Conservation (phyloP, 306 rosid species). For the Trifolium fragiferum region DNA sequence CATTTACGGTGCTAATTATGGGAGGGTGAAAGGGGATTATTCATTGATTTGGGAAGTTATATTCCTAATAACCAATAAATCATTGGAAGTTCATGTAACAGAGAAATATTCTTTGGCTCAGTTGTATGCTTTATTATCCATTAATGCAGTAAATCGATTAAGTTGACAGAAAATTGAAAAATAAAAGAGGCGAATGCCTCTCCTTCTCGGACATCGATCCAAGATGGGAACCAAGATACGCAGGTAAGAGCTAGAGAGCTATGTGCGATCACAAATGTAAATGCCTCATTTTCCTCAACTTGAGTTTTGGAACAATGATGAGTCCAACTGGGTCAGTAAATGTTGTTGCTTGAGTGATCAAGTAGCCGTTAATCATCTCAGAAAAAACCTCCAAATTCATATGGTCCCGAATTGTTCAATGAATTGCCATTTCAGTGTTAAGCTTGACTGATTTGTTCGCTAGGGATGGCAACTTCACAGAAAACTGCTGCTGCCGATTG, state of each 20-base stretch:
- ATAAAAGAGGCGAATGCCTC: neutral
- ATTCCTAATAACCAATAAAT: slow-evolving; percentile 16
- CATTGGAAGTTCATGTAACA: slow-evolving; percentile 30
- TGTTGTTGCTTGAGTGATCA: too few relatives aligned
- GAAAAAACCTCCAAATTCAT: too few relatives aligned
- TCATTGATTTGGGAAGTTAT: slow-evolving; percentile 34
- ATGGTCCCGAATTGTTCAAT: too few relatives aligned
- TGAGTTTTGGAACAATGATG: too few relatives aligned
- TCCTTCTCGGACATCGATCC: neutral
- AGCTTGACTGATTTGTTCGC: too few relatives aligned
- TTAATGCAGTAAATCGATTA: slow-evolving; percentile 7
- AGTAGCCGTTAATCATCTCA: too few relatives aligned
- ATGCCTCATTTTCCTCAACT: neutral
- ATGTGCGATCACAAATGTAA: too few relatives aligned
- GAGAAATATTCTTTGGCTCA: slow-evolving; percentile 20
- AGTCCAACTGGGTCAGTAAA: too few relatives aligned
- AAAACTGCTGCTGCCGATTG: too few relatives aligned
- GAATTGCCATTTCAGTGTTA: too few relatives aligned
- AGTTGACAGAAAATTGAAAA: neutral
- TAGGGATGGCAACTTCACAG: too few relatives aligned
- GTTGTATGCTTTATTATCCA: slow-evolving; percentile 15
- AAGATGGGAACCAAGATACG: neutral
- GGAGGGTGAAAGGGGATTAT: slow-evolving; percentile 35
- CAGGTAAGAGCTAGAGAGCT: neutral
- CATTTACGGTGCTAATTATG: slow-evolving; percentile 17